Conservation (phyloP, 768 basidiomycete species). For the Mycena leptocephala region DNA sequence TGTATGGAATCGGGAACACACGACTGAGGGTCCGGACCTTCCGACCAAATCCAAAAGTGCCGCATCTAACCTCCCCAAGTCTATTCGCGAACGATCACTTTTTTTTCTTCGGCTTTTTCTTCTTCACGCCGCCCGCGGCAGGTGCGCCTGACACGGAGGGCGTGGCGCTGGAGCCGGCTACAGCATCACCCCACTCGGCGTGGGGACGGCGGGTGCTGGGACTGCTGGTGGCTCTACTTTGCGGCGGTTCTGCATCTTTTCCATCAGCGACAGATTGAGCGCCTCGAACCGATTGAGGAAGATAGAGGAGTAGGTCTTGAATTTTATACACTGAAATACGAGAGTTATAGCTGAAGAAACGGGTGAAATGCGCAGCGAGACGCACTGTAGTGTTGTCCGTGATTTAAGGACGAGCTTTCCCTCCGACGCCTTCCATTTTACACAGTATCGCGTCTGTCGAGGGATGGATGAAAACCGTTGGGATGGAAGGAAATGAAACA, state of each 20-base stretch:
- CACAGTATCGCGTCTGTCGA: slow-evolving; percentile 86
- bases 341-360: neutral
- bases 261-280: slow-evolving; percentile 88
- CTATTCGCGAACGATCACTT: slow-evolving; percentile 52
- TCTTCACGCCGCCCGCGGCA: slow-evolving; percentile 78
- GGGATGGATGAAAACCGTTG: neutral
- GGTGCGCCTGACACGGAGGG: slow-evolving; percentile 49
- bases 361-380: slow-evolving; percentile 30
- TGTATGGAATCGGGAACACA: slow-evolving; percentile 18
- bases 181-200: slow-evolving; percentile 28
- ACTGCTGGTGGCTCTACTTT: slow-evolving; percentile 40
- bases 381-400: slow-evolving; percentile 92
- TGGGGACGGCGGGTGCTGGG: slow-evolving; percentile 35
- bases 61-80: slow-evolving; percentile 44
- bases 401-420: slow-evolving; percentile 92
- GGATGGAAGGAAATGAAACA: slow-evolving; percentile 40
- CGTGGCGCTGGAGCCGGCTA: slow-evolving; percentile 50
- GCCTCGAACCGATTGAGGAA: slow-evolving; percentile 97
- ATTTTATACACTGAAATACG: slow-evolving; percentile 87
- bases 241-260: slow-evolving; percentile 86
- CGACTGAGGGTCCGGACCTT: slow-evolving; percentile 6
- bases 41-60: slow-evolving; percentile 16
- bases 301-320: slow-evolving; percentile 95
- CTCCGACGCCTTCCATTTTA: slow-evolving; percentile 92
- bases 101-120: slow-evolving; percentile 91